Evolutionary conservation across 2,329 filamentous ascomycete species (phyloP).

Genomic region (Sordariomycetes sp.): DNA sequence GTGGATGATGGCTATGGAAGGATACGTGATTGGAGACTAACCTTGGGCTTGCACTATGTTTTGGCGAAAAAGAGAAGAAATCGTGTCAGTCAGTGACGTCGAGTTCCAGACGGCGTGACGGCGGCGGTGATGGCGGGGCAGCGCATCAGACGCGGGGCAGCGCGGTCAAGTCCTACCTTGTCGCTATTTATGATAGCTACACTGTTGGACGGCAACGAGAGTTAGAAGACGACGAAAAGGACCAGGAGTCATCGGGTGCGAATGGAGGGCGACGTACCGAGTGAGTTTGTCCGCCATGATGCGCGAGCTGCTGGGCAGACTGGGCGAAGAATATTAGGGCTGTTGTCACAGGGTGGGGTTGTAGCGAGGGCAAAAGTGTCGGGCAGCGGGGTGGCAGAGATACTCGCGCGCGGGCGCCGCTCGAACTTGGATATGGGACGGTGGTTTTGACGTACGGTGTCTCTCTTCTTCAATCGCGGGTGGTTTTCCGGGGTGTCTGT

Average conservation of each 20-base stretch:
- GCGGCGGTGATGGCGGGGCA: conserved; percentile 3
- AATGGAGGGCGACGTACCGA: conserved; percentile 45
- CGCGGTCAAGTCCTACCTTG: conserved; percentile 48
- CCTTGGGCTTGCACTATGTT: conserved; percentile 77
- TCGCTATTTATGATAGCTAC: conserved; percentile 98
- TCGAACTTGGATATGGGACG: background rate
- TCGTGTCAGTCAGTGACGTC: conserved; percentile 17
- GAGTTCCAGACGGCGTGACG: background rate
- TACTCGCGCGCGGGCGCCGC: background rate
- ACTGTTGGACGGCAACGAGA: conserved; percentile 32
- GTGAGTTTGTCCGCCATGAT: conserved; percentile 87
- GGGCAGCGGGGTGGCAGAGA: background rate
- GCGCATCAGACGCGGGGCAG: conserved; percentile 5
- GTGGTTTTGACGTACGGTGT: too few species aligned
- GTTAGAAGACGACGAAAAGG: background rate
- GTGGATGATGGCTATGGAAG: background rate
- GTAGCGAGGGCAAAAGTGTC: background rate
- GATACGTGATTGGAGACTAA: conserved; percentile 19
- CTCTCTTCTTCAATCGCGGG: too few species aligned
- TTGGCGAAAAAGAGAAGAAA: conserved; percentile 9
- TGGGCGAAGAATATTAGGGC: background rate
- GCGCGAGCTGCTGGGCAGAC: background rate
- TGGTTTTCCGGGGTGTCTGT: too few species aligned
- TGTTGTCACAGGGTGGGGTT: background rate
- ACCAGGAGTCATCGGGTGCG: background rate